Percentiles rank a stretch among this genome's conserved stretches.
These are phyloP conservation scores for Populus trichocarpa DNA, from an alignment of 441 rosid genomes.

Conservation along the genomic window DNA sequence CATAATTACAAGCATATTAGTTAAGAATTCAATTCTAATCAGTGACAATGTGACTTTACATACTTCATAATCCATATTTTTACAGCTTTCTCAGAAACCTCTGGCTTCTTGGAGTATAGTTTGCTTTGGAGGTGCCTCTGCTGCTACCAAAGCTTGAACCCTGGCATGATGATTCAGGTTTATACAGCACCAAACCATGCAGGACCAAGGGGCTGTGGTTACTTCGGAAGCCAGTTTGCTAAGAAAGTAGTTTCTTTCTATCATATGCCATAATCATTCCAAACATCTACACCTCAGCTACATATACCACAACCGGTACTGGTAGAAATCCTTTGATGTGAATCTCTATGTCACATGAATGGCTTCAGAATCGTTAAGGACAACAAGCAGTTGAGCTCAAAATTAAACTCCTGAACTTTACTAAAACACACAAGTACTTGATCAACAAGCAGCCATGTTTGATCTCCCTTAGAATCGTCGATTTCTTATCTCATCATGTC, in stretches of 20 bases:
- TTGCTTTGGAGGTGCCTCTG: not conserved
- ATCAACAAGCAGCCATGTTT: not conserved
- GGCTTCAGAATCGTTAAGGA: constrained; percentile 22
- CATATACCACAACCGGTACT: constrained; percentile 11
- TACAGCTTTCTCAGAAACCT: not conserved
- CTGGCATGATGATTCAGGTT: too few relatives aligned
- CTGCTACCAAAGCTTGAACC: too few relatives aligned
- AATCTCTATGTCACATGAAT: constrained; percentile 20
- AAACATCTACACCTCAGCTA: constrained; percentile 17
- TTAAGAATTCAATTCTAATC: not conserved
- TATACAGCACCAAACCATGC: too few relatives aligned
- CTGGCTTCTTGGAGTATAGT: not conserved
- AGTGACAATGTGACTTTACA: not conserved
- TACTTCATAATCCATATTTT: not conserved
- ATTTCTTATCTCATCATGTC: constrained; percentile 31
- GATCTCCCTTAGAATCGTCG: constrained; percentile 8
- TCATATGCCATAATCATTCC: constrained; percentile 7
- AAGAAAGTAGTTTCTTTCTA: not conserved
- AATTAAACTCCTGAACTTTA: not conserved
- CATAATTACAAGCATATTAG: not conserved
- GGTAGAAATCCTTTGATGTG: constrained; percentile 3
- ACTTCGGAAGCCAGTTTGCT: too few relatives aligned
- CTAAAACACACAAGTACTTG: not conserved
- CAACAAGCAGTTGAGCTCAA: constrained; percentile 68
- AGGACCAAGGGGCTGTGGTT: too few relatives aligned